phyloP scores from a whole-genome alignment of 768 basidiomycete genomes.

The Coprinopsis strossmayeri region DNA sequence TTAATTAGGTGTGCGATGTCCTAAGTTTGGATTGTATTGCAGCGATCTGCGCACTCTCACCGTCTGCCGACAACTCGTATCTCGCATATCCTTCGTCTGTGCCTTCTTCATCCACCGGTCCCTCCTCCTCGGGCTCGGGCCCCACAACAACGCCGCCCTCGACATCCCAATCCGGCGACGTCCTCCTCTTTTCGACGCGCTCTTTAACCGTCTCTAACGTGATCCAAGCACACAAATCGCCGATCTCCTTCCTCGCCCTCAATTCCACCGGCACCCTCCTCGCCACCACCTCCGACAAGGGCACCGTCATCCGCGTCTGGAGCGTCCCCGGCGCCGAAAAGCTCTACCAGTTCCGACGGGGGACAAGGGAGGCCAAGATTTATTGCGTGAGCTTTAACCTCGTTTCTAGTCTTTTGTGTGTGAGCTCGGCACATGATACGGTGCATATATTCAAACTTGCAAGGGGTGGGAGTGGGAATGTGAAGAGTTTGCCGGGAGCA shows the following conservation, averaged over 20 bases:
- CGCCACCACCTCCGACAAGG: slow-evolving; percentile 91
- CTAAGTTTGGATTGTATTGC: too few relatives aligned
- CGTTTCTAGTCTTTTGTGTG: slow-evolving; percentile 77
- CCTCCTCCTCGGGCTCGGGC: slow-evolving; percentile 16
- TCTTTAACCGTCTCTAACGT: slow-evolving; percentile 90
- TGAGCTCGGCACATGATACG: slow-evolving; percentile 88
- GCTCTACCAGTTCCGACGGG: slow-evolving; percentile 90
- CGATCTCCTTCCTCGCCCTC: slow-evolving; percentile 81
- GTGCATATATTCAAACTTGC: slow-evolving; percentile 94
- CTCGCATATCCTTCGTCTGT: slow-evolving; percentile 96
- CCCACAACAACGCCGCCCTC: not conserved
- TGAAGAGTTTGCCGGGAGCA: not conserved
- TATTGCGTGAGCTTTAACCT: slow-evolving; percentile 79
- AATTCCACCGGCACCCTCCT: slow-evolving; percentile 85
- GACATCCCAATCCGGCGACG: slow-evolving; percentile 63
- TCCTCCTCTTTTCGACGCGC: slow-evolving; percentile 91
- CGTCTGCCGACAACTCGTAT: slow-evolving; percentile 88
- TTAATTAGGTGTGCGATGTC: too few relatives aligned
- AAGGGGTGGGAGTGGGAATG: not conserved
- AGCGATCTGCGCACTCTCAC: slow-evolving; percentile 95
- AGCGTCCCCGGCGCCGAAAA: slow-evolving; percentile 87
- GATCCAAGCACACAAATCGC: slow-evolving; percentile 94
- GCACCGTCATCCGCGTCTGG: slow-evolving; percentile 91
- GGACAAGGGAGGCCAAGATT: slow-evolving; percentile 81
- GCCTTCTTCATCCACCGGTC: slow-evolving; percentile 71